Base-by-base conservation (phyloP, 345 rosid genomes). In the Isatis tinctoria region DNA sequence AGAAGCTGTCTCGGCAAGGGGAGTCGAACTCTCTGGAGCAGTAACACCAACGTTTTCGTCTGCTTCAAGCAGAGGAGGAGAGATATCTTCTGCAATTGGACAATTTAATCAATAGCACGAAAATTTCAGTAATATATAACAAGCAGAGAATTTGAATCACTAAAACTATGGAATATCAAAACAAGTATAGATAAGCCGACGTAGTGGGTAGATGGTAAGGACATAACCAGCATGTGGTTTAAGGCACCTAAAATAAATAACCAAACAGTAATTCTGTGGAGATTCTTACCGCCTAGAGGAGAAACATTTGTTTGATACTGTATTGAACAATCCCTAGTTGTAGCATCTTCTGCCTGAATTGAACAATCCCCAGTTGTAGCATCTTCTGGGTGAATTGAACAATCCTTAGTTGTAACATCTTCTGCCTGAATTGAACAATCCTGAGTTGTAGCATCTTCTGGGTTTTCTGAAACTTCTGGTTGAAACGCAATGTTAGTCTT, bases 251-350 rank as follows among this genome's bases (percentile, higher is more conserved):
- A 45, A 36, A 6, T 9, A 22, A 2, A 8, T 40, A 70, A 57
- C 56, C 22, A 71, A 51, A 47, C 18, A 47, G 16, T 26, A 53
- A 36, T 54, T 22, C 3, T 41, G 65, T 45, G n/a, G 27, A 37
- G 70, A 33, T 49, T 68, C 74, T 82, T 81, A 91, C 97, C 89
- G 64, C 83, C 86, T 8, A 91, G 90, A 78, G 86, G 79, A 60
- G 88, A 67, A 53, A 78, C 74, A 10, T 81, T 61, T 39, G 86
- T 84, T 53, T 57, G 64, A 59, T 91, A 94, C 52, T 22, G 24
- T 1, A 22, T 22, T 22, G 24, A 22, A 22, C 24, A 22, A 22
- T 22, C 24, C 2, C 24, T 22, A 22, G 24, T 22, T 22, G 24
- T 22, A 22, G 24, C 24, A 22, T 22, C 24, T 22, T 22, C 24